phyloP scores from a whole-genome alignment of 2,329 filamentous ascomycete genomes.

The Ophiostoma fasciatum region DNA sequence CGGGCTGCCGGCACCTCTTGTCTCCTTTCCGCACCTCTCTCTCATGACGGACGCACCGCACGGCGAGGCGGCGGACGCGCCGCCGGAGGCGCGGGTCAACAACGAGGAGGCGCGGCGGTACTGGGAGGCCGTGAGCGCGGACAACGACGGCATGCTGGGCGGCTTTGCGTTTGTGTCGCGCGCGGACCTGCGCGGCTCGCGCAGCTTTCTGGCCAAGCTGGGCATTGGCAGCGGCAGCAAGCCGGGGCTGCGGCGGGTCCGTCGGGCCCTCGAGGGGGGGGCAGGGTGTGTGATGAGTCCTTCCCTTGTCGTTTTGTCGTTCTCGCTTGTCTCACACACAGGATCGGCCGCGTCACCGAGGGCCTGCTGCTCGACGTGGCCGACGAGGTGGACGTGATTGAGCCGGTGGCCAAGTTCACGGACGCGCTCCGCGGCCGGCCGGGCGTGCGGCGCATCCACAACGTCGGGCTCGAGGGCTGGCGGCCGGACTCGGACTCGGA shows the following conservation, averaged over 20 bases:
- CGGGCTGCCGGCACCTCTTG: no score
- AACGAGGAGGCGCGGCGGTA: constrained; percentile 26
- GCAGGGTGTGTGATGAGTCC: constrained; percentile 21
- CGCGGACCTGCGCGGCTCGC: constrained; percentile 56
- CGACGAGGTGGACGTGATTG: constrained; percentile 64
- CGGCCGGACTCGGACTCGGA: constrained; percentile 20
- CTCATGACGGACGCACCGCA: no score
- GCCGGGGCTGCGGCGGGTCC: constrained; percentile 17
- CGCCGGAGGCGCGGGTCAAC: constrained; percentile 22
- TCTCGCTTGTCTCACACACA: constrained; percentile 14
- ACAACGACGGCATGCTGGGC: constrained; percentile 63
- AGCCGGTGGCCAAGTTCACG: constrained; percentile 75
- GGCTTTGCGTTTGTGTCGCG: constrained; percentile 50
- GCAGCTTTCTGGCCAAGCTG: constrained; percentile 57
- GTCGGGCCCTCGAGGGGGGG: constrained; percentile 24
- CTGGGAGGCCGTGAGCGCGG: constrained; percentile 30
- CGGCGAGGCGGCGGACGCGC: not conserved
- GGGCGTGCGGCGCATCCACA: constrained; percentile 50
- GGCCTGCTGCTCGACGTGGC: constrained; percentile 59
- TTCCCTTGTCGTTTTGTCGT: no score
- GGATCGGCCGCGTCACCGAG: constrained; percentile 72
- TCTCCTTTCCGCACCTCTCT: no score
- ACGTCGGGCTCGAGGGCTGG: constrained; percentile 64
- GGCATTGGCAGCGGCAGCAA: no score
- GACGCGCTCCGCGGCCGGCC: constrained; percentile 38